These are phyloP conservation scores for Cyclocybe cylindracea DNA, from an alignment of 768 basidiomycete species.

Conservation along the genomic window DNA sequence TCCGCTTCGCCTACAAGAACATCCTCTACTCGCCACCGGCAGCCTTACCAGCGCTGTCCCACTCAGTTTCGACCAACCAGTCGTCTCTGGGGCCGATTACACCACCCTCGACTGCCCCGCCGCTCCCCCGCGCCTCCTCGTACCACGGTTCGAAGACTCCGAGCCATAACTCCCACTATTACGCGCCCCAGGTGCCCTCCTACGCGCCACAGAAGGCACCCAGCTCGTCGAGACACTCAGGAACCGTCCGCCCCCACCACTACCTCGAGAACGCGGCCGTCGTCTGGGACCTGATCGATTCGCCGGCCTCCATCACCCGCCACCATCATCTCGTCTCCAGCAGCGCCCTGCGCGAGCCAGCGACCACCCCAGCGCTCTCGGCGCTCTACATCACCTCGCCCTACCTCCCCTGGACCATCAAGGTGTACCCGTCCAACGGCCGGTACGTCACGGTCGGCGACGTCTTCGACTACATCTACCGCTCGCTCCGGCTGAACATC, in stretches of 20 bases:
- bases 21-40: slow-evolving; percentile 11
- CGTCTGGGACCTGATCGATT: slow-evolving; percentile 30
- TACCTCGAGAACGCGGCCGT: slow-evolving; percentile 27
- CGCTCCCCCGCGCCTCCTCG: neutral
- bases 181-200: neutral
- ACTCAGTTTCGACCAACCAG: neutral
- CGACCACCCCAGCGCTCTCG: slow-evolving; percentile 31
- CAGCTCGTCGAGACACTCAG: slow-evolving; percentile 3
- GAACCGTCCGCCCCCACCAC: slow-evolving; percentile 20
- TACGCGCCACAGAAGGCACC: neutral
- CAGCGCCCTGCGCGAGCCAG: slow-evolving; percentile 28
- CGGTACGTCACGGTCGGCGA: slow-evolving; percentile 38
- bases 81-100: slow-evolving; percentile 10
- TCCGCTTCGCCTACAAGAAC: slow-evolving; percentile 22
- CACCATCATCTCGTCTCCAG: slow-evolving; percentile 24
- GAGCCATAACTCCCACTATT: neutral
- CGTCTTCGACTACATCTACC: slow-evolving; percentile 47
- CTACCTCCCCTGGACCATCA: slow-evolving; percentile 34
- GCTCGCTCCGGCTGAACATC: slow-evolving; percentile 42
- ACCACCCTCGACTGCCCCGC: neutral
- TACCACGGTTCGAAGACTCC: neutral
- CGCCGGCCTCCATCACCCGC: slow-evolving; percentile 25
- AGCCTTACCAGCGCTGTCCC: neutral
- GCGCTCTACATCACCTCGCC: slow-evolving; percentile 27
- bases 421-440: slow-evolving; percentile 26